Percentiles rank a stretch among this genome's conserved stretches.
phyloP scores from a whole-genome alignment of 306 rosid species.

The Cotoneaster glaucophyllus region DNA sequence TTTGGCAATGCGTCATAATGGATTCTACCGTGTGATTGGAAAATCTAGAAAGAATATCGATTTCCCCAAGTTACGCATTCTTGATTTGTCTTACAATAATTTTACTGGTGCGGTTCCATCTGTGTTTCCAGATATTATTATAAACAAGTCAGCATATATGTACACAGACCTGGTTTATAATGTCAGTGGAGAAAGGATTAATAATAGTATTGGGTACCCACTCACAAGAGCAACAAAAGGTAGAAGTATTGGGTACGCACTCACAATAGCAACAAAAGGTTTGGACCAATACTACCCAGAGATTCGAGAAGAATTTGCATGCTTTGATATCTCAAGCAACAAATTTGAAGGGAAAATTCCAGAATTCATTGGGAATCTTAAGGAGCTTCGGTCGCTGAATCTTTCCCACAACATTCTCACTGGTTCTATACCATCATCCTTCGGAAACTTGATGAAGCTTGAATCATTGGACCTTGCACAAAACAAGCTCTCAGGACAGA shows the following conservation, averaged over 20 bases:
- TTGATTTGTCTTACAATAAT: not conserved
- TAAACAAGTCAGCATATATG: not conserved
- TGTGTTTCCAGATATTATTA: not conserved
- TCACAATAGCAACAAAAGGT: not conserved
- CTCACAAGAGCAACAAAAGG: not conserved
- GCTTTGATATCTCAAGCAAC: not conserved
- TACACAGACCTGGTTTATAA: not conserved
- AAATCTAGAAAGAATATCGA: not conserved
- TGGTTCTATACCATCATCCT: not conserved
- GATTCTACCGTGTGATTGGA: not conserved
- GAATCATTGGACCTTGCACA: not conserved
- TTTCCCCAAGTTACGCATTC: not conserved
- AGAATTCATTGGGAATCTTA: not conserved
- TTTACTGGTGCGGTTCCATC: not conserved
- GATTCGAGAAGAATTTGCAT: not conserved
- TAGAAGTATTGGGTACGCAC: accelerated
- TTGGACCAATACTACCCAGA: not conserved
- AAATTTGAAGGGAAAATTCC: not conserved
- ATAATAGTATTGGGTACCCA: accelerated
- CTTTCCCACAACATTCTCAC: not conserved
- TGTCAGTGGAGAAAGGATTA: accelerated
- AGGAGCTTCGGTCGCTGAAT: not conserved
- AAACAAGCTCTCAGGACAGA: not conserved
- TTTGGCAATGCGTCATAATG: not conserved
- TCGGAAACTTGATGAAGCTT: not conserved